Evolutionary conservation across 1,139 yeast genomes (phyloP).

Genomic region (Barnettozyma hawaiiensis): DNA sequence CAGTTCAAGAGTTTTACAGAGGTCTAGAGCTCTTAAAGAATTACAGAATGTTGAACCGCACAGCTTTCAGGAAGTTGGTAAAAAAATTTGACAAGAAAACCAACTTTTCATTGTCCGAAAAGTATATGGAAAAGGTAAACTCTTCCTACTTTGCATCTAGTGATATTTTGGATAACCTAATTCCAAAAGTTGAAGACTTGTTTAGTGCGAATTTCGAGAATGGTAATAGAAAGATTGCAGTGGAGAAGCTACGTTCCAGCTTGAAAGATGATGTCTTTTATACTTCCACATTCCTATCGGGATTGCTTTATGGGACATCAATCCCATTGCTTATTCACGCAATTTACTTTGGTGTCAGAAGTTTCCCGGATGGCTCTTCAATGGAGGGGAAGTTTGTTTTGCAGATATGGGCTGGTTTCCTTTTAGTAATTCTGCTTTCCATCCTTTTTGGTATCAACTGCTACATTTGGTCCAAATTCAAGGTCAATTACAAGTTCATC

Average conservation of each 20-base stretch:
- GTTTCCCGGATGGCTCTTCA: constrained; percentile 29
- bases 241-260: constrained; percentile 61
- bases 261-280: constrained; percentile 38
- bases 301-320: constrained; percentile 65
- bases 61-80: constrained; percentile 83
- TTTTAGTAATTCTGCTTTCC: constrained; percentile 54
- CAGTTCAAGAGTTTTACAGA: constrained; percentile 74
- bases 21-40: constrained; percentile 73
- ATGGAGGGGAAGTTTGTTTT: constrained; percentile 56
- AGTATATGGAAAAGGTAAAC: constrained; percentile 56
- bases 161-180: constrained; percentile 58
- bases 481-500: constrained; percentile 85
- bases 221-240: constrained; percentile 68
- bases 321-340: constrained; percentile 44
- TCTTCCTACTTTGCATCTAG: constrained; percentile 56
- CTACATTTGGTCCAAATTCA: constrained; percentile 63
- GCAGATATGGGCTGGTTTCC: constrained; percentile 92
- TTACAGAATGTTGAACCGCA: constrained; percentile 70
- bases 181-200: constrained; percentile 59
- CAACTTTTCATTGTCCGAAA: constrained; percentile 40
- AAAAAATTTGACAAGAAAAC: constrained; percentile 85
- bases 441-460: constrained; percentile 65
- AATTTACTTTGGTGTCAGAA: constrained; percentile 29
- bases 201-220: constrained; percentile 64
- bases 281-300: constrained; percentile 47